phyloP scores from a whole-genome alignment of 495 filamentous ascomycete genomes.

The Annulohypoxylon nitens region DNA sequence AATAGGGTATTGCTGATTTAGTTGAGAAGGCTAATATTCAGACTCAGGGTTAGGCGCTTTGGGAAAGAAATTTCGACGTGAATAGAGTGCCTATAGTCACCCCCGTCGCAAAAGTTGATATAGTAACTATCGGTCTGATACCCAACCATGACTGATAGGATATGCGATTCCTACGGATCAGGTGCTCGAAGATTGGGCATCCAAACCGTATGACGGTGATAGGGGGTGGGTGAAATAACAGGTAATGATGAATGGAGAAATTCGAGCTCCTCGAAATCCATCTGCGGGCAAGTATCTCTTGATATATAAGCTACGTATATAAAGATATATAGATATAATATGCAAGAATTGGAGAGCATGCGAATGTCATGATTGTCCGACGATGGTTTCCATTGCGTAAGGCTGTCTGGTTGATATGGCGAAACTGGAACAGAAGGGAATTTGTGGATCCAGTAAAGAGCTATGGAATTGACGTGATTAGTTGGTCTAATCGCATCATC shows the following conservation, averaged over 20 bases:
- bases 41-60: constrained; percentile 26
- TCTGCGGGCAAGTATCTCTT: constrained; percentile 16
- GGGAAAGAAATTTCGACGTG: constrained; percentile 18
- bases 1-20: constrained; percentile 8
- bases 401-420: constrained; percentile 36
- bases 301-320: constrained; percentile 27
- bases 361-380: constrained; percentile 44
- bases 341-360: constrained; percentile 40
- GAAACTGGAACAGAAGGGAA: constrained; percentile 38
- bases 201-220: background rate
- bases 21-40: constrained; percentile 22
- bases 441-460: constrained; percentile 50
- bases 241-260: background rate
- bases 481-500: constrained; percentile 52
- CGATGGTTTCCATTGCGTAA: constrained; percentile 43
- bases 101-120: constrained; percentile 32
- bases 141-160: constrained; percentile 36
- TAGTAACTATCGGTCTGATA: constrained; percentile 17
- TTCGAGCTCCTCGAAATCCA: constrained; percentile 18
- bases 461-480: constrained; percentile 51
- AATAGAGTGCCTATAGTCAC: constrained; percentile 3
- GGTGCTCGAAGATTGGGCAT: constrained; percentile 10
- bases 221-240: constrained; percentile 4
- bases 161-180: constrained; percentile 9
- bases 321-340: constrained; percentile 25